These are phyloP conservation scores for Phytopythium delawarense DNA, from an alignment of 352 stramenopile species.

Conservation along the genomic window DNA sequence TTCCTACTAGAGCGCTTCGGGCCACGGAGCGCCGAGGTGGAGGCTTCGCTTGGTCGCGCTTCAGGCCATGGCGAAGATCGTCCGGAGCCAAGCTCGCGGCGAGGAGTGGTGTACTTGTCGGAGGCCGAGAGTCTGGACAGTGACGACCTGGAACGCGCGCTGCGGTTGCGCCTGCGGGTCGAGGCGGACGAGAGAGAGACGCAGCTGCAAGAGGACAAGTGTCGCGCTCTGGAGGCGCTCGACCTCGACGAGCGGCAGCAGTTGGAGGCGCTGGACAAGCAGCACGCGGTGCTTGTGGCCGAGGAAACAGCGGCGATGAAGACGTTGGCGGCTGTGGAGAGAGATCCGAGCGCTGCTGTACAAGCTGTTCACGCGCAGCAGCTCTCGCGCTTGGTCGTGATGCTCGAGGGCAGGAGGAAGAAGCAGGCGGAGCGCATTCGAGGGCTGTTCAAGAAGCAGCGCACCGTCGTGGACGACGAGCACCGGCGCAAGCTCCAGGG, in stretches of 20 bases:
- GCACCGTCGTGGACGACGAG: constrained; percentile 41
- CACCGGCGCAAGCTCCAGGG: constrained; percentile 42
- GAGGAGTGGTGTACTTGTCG: constrained; percentile 5
- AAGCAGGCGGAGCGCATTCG: constrained; percentile 23
- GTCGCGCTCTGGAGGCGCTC: constrained; percentile 22
- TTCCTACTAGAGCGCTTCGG: constrained; percentile 44
- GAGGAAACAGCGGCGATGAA: constrained; percentile 36
- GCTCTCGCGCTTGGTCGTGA: constrained; percentile 36
- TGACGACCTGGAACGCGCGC: constrained; percentile 38
- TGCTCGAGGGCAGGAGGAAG: constrained; percentile 35
- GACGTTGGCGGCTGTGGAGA: constrained; percentile 3
- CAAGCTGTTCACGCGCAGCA: constrained; percentile 35
- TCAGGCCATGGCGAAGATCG: constrained; percentile 1
- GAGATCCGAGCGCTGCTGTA: constrained; percentile 8
- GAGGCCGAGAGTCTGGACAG: constrained; percentile 12
- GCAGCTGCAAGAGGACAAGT: constrained; percentile 36
- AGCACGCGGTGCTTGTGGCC: constrained; percentile 21
- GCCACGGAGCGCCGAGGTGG: constrained; percentile 9
- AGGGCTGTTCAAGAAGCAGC: constrained; percentile 17
- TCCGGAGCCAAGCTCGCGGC: constrained; percentile 5
- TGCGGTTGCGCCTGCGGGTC: constrained; percentile 42
- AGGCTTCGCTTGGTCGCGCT: constrained; percentile 13
- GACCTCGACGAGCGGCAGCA: constrained; percentile 18
- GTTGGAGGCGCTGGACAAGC: constrained; percentile 18
- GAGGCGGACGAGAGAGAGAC: constrained; percentile 42